Percentiles rank a stretch among this genome's conserved stretches.
These are phyloP conservation scores for Nicotiana tomentosiformis DNA, from an alignment of 257 asterid genomes.

Conservation along the genomic window DNA sequence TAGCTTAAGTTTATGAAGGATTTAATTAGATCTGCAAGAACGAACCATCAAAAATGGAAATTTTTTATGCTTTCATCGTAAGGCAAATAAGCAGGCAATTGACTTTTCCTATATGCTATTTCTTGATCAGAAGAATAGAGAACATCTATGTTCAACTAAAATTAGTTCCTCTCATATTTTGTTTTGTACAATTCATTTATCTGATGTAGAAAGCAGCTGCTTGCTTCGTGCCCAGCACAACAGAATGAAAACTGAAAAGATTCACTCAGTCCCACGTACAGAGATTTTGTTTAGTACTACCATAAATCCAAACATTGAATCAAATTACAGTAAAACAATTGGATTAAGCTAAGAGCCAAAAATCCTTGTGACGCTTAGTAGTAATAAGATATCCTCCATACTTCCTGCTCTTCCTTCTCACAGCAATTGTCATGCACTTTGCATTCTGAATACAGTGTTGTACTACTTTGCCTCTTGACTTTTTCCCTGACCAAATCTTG, in stretches of 20 bases:
- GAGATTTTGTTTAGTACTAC: background rate
- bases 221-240: background rate
- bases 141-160: no score
- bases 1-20: no score
- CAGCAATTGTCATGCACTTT: constrained; percentile 85
- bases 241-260: background rate
- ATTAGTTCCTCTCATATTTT: background rate
- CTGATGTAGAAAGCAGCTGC: background rate
- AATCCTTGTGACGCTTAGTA: constrained; percentile 84
- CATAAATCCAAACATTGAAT: background rate
- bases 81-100: no score
- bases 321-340: background rate
- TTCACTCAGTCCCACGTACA: background rate
- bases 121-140: no score
- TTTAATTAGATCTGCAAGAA: no score
- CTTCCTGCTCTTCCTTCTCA: constrained; percentile 63
- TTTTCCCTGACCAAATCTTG: constrained; percentile 45
- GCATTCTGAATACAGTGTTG: constrained; percentile 80
- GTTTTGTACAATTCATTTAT: constrained; percentile 21
- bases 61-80: no score
- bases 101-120: no score
- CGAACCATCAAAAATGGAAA: no score
- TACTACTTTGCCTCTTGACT: constrained; percentile 33
- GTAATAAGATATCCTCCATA: constrained; percentile 86
- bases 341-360: constrained; percentile 85